Evolutionary conservation across 139 green algal genomes (phyloP).

Genomic region (Astrephomene gubernaculifera): DNA sequence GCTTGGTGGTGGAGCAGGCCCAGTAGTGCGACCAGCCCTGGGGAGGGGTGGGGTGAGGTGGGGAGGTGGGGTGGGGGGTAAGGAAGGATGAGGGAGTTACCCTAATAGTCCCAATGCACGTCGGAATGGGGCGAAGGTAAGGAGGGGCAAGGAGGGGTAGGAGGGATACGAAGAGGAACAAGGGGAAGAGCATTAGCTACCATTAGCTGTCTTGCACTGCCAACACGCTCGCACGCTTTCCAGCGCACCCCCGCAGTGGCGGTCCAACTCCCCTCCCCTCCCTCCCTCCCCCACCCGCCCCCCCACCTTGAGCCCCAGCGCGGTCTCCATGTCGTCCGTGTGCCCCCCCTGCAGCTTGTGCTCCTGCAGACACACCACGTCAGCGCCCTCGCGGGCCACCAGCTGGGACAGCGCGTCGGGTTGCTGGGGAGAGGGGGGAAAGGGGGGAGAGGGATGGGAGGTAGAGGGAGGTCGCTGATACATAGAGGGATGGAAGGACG

Average conservation of each 20-base stretch:
- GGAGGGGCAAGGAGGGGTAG: not conserved
- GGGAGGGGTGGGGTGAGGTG: not conserved
- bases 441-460: not conserved
- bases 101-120: too few species aligned
- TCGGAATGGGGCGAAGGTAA: not conserved
- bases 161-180: not conserved
- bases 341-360: conserved; percentile 76
- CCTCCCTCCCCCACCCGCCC: not conserved
- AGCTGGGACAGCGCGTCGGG: conserved; percentile 61
- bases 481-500: not conserved
- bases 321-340: conserved; percentile 50
- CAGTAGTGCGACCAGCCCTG: conserved; percentile 55
- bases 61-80: not conserved
- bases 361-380: conserved; percentile 81
- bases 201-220: too few species aligned
- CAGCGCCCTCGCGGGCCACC: conserved; percentile 63
- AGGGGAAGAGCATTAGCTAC: too few species aligned
- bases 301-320: conserved; percentile 36
- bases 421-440: conserved; percentile 42
- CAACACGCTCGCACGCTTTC: too few species aligned
- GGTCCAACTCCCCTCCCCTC: not conserved
- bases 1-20: conserved; percentile 65
- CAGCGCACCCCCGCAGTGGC: too few species aligned
- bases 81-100: too few species aligned
- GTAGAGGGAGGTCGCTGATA: not conserved